phyloP scores from a whole-genome alignment of 2,329 filamentous ascomycete genomes.

The Nothophaeocryptopus gaeumannii region DNA sequence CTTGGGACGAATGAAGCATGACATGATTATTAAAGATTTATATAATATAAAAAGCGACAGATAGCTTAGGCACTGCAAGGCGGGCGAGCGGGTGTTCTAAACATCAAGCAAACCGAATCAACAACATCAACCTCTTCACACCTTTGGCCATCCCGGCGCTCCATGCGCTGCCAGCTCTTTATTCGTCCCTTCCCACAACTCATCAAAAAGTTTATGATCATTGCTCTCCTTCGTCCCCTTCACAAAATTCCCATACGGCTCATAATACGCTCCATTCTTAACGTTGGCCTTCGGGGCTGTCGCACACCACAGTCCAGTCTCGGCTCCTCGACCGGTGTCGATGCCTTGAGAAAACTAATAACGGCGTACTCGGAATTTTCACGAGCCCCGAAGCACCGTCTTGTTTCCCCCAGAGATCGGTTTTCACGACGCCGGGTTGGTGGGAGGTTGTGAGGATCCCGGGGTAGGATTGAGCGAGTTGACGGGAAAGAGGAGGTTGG shows the following conservation, averaged over 20 bases:
- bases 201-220: constrained; percentile 22
- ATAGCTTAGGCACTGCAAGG: too few relatives aligned
- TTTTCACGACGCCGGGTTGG: constrained; percentile 52
- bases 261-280: constrained; percentile 29
- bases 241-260: constrained; percentile 24
- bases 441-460: constrained; percentile 43
- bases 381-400: constrained; percentile 1
- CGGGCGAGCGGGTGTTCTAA: too few relatives aligned
- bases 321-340: constrained; percentile 21
- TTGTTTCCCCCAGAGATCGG: constrained; percentile 38
- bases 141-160: constrained; percentile 16
- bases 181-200: constrained; percentile 34
- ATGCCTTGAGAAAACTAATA: constrained; percentile 9
- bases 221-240: constrained; percentile 11
- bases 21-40: too few relatives aligned
- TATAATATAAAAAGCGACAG: too few relatives aligned
- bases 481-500: constrained; percentile 48
- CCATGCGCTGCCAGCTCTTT: constrained; percentile 23
- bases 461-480: constrained; percentile 46
- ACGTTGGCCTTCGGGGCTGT: constrained; percentile 22
- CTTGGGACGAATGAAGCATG: too few relatives aligned
- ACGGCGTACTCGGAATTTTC: background rate
- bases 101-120: too few relatives aligned
- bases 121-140: background rate
- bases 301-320: constrained; percentile 29